Evolutionary conservation across 2,329 filamentous ascomycete genomes (phyloP), one percentile per base, ranked within the genome.

Genomic region (Xylaria sp.): DNA sequence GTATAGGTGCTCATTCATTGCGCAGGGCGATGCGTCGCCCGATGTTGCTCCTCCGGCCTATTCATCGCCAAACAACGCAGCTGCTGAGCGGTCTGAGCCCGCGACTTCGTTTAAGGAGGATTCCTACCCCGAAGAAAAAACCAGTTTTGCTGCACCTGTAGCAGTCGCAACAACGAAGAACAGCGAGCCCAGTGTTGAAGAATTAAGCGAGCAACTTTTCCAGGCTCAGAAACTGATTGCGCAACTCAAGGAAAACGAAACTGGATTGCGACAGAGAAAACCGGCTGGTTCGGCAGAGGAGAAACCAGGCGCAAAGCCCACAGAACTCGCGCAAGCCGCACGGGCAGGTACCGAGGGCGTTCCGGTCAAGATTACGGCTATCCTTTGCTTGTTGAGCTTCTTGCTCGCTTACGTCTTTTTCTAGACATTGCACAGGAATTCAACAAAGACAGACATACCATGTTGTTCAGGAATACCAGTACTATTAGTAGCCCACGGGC

Each of bases 341-440:
- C 85, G 84, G 78, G 20, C 58, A 37, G 88, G 80, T 80, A 90
- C 82, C 73, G 90, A 94, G 75, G 95, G 96, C 25, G 95, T 99
- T 3, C 91, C 96, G 0, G 89, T 99, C 59, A 91, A 95, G 80
- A 88, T 95, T 71, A 93, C 93, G 54, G 95, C 96, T 25, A 85
- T 89, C 25, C 84, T 99, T 52, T 98, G 94, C 80, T 85, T 99
- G 76, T 76, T 97, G 72, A 94, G 93, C 85, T 99, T 99, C 84
- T 82, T 99, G 78, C 88, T 98, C 75, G 96, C 94, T 65, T 99
- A 98, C 83, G 89, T 98, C 81, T 94, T 99, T 85, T 99, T 99
- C 82, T 99, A 90, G 73, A 70, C 52, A 69, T 64, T 48, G 63
- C 63, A 37, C 55, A 34, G 5, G 34, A 58, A 56, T 66, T 44